phyloP scores from a whole-genome alignment of 768 basidiomycete species.

The Termitomyces sp. region DNA sequence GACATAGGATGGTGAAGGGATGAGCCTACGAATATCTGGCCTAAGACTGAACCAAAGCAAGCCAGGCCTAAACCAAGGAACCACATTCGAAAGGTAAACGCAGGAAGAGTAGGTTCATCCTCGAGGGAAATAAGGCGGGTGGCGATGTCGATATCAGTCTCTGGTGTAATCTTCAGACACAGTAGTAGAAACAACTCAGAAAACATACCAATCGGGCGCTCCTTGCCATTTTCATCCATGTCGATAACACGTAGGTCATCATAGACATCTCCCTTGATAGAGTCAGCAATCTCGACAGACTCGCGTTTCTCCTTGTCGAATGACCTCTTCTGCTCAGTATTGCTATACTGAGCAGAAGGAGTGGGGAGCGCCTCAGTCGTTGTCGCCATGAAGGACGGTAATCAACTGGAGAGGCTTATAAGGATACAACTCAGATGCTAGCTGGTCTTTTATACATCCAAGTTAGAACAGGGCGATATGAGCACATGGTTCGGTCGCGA shows the following conservation, averaged over 20 bases:
- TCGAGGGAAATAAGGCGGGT: conserved; percentile 47
- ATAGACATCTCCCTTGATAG: conserved; percentile 12
- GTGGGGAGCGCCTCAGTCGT: neutral
- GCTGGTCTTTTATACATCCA: neutral
- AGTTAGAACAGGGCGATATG: neutral
- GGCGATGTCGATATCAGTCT: conserved; percentile 41
- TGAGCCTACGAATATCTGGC: conserved; percentile 40
- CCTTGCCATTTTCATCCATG: conserved; percentile 41
- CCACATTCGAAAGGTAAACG: conserved; percentile 52
- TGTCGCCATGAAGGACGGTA: neutral
- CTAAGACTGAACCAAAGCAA: conserved; percentile 49
- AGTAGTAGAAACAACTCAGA: neutral
- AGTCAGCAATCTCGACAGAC: conserved; percentile 9
- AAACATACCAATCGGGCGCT: conserved; percentile 40
- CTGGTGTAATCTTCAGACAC: conserved; percentile 6
- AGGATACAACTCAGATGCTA: neutral
- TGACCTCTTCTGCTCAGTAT: neutral
- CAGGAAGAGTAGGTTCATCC: conserved; percentile 44
- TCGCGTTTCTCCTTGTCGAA: conserved; percentile 3
- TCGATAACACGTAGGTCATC: conserved; percentile 29
- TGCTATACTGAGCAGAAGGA: neutral
- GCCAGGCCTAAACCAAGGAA: conserved; percentile 51
- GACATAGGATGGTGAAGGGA: neutral
- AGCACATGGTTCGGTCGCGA: neutral
- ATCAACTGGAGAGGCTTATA: neutral